phyloP scores from a whole-genome alignment of 1,284 basidiomycete genomes.

The Cystobasidium slooffiae region DNA sequence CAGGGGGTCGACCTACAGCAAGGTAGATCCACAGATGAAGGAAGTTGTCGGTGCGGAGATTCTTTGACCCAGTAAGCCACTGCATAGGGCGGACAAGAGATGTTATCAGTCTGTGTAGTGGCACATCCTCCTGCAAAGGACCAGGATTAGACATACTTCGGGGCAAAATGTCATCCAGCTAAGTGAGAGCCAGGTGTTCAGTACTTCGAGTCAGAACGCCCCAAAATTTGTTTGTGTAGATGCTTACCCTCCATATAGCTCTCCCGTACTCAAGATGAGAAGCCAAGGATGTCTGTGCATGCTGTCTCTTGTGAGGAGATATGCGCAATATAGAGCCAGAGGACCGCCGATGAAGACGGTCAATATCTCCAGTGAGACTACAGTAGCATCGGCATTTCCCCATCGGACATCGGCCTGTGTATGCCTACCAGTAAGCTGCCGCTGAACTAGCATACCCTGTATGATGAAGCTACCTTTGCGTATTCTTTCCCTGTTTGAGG shows the following conservation, averaged over 20 bases:
- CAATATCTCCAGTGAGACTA: slow-evolving; percentile 77
- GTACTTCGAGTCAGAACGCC: not conserved
- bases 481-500: slow-evolving; percentile 37
- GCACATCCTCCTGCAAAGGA: not conserved
- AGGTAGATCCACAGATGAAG: slow-evolving; percentile 45
- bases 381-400: slow-evolving; percentile 74
- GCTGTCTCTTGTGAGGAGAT: slow-evolving; percentile 29
- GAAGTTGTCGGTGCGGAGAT: slow-evolving; percentile 40
- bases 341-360: slow-evolving; percentile 65
- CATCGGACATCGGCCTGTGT: slow-evolving; percentile 71
- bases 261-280: slow-evolving; percentile 33
- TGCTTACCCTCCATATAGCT: slow-evolving; percentile 42
- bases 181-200: not conserved
- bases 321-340: slow-evolving; percentile 36
- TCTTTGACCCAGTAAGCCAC: slow-evolving; percentile 43
- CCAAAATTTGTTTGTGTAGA: not conserved
- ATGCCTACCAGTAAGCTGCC: not conserved
- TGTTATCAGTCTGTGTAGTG: not conserved
- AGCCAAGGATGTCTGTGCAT: slow-evolving; percentile 42
- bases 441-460: not conserved
- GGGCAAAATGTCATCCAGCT: slow-evolving; percentile 46
- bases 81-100: not conserved
- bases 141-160: slow-evolving; percentile 2
- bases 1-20: slow-evolving; percentile 8
- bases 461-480: slow-evolving; percentile 22